Base-by-base conservation (phyloP, 768 basidiomycete species). In the Pulveroboletus sp. region DNA sequence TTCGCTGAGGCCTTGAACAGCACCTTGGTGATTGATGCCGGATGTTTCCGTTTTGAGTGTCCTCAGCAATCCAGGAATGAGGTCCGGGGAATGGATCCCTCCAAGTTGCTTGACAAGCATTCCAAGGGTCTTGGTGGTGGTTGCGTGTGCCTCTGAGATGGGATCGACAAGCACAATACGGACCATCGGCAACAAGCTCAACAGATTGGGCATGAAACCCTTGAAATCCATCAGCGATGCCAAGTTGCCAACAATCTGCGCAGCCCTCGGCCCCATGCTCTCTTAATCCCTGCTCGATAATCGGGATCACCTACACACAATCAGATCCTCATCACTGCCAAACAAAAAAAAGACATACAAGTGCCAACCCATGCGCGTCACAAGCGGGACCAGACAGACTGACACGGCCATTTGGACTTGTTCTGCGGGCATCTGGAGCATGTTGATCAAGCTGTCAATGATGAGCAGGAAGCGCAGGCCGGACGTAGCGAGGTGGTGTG, bases 191-290 rank as follows among this genome's bases (percentile, higher is more conserved):
- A 98, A 72, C 17, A 98, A 79, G 32, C 84, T 80, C 21, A 83
- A 78, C n/a, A 99, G 78, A 65, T 99, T 97, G 0, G 97, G 94
- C 13, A 95, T 85, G 59, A 98, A 93, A 65, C 98, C 97, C 60
- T 87, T 89, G 0, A 89, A 79, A 53, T 92, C 90, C 1, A 90
- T 93, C 40, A 93, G 72, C 1, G 90, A 91, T 1, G 92, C 89
- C 49, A 98, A 78, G 66, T 98, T 97, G n/a, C 97, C 97, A 38
- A 98, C 90, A 51, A 98, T 97, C 66, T 94, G 94, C 0, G 90
- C 92, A 14, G 94, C 91, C 90, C 47, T 97, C 94, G 0, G 97
- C 89, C 7, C 92, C 84, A 42, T 95, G 83, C 62, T 98, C 94
- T 51, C 85, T 81, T 27, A 98, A 71, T 35, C 97, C 97, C 34